These are phyloP conservation scores for Sarocladiaceae sp. DNA, from an alignment of 2,329 filamentous ascomycete species.

Conservation along the genomic window DNA sequence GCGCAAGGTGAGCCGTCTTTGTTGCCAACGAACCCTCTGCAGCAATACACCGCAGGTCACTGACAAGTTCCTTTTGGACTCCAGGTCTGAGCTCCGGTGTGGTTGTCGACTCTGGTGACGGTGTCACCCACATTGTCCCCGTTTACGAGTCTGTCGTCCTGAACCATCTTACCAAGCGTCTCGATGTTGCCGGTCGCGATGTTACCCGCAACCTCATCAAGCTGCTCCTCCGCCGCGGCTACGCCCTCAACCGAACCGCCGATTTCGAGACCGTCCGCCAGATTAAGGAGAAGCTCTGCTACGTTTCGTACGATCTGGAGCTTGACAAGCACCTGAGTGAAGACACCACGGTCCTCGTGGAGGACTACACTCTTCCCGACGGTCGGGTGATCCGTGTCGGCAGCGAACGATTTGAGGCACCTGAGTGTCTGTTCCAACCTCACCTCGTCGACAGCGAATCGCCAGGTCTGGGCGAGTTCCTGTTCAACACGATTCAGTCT, in stretches of 20 bases:
- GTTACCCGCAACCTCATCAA: constrained; percentile 98
- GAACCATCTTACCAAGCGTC: constrained; percentile 87
- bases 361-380: constrained; percentile 95
- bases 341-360: constrained; percentile 93
- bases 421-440: constrained; percentile 97
- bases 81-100: constrained; percentile 75
- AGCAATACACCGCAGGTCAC: no score
- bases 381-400: constrained; percentile 94
- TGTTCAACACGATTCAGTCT: constrained; percentile 97
- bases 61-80: neutral
- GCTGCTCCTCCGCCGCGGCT: constrained; percentile 85
- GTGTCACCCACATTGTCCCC: constrained; percentile 96
- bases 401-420: constrained; percentile 94
- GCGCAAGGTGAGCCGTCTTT: constrained; percentile 76
- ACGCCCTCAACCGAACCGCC: constrained; percentile 94
- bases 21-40: no score
- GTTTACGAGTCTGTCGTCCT: constrained; percentile 98
- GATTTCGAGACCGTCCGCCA: constrained; percentile 98
- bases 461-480: constrained; percentile 89
- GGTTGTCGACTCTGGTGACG: constrained; percentile 97
- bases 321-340: constrained; percentile 93
- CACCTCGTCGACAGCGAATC: constrained; percentile 97
- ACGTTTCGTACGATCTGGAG: constrained; percentile 96
- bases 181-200: constrained; percentile 93
- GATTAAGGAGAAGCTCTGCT: constrained; percentile 99